A percentile compares a stretch with the other conserved stretches of the same genome.
Conservation (phyloP, 148 eudicot species). For the Chenopodium album region DNA sequence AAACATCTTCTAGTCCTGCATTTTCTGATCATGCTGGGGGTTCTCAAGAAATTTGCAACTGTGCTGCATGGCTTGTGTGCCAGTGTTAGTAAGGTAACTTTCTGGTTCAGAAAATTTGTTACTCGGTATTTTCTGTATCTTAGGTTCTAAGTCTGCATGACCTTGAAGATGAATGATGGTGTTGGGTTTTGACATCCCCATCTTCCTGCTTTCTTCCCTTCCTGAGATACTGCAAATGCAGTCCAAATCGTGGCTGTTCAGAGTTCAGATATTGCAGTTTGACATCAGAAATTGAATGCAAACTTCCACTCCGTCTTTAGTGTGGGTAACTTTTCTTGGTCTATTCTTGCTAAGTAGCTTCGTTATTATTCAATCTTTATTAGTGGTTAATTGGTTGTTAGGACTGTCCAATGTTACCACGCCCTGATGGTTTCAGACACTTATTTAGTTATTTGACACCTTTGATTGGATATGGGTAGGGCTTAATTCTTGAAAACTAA, state of each 20-base stretch:
- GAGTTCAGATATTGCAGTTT: slow-evolving; percentile 19
- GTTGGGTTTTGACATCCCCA: neutral
- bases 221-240: slow-evolving; percentile 4
- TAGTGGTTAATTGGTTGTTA: neutral
- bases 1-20: slow-evolving; percentile 4
- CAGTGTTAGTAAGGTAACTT: slow-evolving; percentile 16
- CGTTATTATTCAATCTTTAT: neutral
- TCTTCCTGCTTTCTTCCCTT: neutral
- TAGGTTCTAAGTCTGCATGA: slow-evolving; percentile 1
- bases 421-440: neutral
- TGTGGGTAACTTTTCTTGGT: slow-evolving; percentile 34
- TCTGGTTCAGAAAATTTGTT: slow-evolving; percentile 17
- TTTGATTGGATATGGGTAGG: neutral
- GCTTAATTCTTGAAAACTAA: neutral
- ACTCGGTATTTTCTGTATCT: neutral
- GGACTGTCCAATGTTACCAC: neutral
- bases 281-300: slow-evolving; percentile 23
- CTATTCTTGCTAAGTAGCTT: slow-evolving; percentile 16
- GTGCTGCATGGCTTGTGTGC: slow-evolving; percentile 18
- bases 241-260: neutral
- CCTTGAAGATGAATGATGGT: slow-evolving; percentile 8
- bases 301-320: slow-evolving; percentile 25
- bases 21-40: slow-evolving; percentile 16
- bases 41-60: slow-evolving; percentile 4
- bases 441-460: too few species aligned